Evolutionary conservation across 1,284 basidiomycete genomes (phyloP), one percentile per base, ranked within the genome.

Genomic region (Cryptococcus sp.): DNA sequence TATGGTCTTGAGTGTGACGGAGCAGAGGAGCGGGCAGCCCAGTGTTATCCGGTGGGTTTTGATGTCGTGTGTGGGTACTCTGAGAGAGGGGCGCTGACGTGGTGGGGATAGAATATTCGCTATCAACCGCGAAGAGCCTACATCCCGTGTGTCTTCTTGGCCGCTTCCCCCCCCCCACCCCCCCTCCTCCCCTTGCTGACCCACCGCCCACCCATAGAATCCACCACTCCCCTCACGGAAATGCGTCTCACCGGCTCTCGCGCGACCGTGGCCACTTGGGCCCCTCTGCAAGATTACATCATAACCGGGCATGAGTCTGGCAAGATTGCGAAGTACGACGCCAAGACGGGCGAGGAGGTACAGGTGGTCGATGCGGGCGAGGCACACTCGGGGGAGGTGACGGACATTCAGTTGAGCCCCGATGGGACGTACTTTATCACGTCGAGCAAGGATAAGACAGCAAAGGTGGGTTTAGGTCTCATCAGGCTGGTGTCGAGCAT

Each of bases 381-480:
- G 53, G 89, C 89, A 6, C 93, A 96, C 75, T 79, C 83, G 60
- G 89, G 89, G 24, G 61, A 72, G 60, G 88, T 96, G 53, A 97
- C 94, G 36, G 96, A 99, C 78, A 79, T 99, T 59, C 96, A 99
- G 76, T 79, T 98, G 67, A 87, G 87, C 67, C 83, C 85, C 28
- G 96, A 98, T 77, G 83, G 89, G 55, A 89, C 91, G 23, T 98
- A 98, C 78, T 96, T 97, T 76, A 83, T 98, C 74, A 98, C 96
- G 3, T 89, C 89, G 69, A 90, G 88, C 78, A 97, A 97, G 79
- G 96, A 99, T 79, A 98, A 98, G 81, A 87, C 86, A 38, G 90
- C 96, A 23, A 86, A 91, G 79, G 90, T 93, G 65, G 56, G 86
- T 80, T 5, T 12, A 35, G 20, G 20, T n/a, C n/a, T n/a, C n/a